A percentile compares a stretch with the other conserved stretches of the same genome.
These are phyloP conservation scores for Pyrus betulifolia DNA, from an alignment of 306 rosid genomes.

Conservation along the genomic window DNA sequence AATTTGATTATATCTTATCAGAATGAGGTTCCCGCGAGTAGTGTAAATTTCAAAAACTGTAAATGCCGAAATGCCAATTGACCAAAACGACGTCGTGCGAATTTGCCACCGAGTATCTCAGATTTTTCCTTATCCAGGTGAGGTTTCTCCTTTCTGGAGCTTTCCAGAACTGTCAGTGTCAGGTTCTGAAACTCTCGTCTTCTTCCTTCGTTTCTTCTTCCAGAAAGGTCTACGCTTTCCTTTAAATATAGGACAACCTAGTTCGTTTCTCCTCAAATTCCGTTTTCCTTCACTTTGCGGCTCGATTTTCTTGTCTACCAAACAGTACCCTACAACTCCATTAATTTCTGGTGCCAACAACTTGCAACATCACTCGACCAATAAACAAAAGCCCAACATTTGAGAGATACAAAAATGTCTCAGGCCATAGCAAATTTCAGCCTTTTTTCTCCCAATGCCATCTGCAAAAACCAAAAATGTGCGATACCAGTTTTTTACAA, in stretches of 20 bases:
- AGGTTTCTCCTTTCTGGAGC: conserved; percentile 10
- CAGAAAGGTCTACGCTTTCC: conserved; percentile 7
- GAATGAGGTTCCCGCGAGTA: too few relatives aligned
- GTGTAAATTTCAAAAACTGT: too few relatives aligned
- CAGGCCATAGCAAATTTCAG: conserved; percentile 26
- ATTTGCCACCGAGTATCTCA: not conserved
- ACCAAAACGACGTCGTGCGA: not conserved
- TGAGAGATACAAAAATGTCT: conserved; percentile 14
- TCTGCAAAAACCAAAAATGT: not conserved
- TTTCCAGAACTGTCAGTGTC: conserved; percentile 7
- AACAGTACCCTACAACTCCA: not conserved
- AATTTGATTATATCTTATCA: too few relatives aligned
- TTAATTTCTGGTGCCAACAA: not conserved
- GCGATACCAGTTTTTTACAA: not conserved
- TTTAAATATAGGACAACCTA: not conserved
- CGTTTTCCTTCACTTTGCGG: not conserved
- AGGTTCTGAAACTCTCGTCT: not conserved
- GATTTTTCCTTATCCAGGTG: not conserved
- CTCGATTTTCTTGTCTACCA: not conserved
- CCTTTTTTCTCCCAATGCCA: conserved; percentile 11
- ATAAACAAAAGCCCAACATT: not conserved
- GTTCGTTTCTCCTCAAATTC: not conserved
- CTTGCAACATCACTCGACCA: not conserved
- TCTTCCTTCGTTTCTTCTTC: not conserved
- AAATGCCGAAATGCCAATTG: not conserved